Conservation (phyloP, 2,329 filamentous ascomycete species). For the Scytalidium lignicola region DNA sequence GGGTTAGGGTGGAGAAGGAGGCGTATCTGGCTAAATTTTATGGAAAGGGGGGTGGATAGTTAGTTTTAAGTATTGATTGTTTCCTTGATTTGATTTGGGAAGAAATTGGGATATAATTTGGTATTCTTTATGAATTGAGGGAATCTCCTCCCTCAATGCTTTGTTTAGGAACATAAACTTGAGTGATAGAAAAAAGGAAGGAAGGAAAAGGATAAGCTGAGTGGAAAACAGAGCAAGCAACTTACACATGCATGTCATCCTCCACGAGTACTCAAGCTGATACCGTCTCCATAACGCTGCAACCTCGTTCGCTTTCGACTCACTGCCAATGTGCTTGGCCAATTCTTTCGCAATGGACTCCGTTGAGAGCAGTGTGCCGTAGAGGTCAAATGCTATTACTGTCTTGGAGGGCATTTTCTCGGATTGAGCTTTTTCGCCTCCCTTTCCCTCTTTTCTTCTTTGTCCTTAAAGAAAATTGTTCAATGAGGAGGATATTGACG, state of each 20-base stretch:
- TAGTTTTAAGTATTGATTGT: too few species aligned
- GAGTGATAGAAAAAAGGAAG: not conserved
- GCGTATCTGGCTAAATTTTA: constrained; percentile 48
- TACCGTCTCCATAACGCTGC: constrained; percentile 61
- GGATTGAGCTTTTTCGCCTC: not conserved
- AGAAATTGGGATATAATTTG: too few species aligned
- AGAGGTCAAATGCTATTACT: constrained; percentile 65
- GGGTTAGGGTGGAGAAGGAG: constrained; percentile 59
- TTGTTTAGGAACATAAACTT: too few species aligned
- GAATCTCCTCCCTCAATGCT: too few species aligned
- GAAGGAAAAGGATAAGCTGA: constrained; percentile 1
- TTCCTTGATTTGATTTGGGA: too few species aligned
- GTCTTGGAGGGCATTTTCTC: not conserved
- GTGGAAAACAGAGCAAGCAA: constrained; percentile 8
- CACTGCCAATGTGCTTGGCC: constrained; percentile 50
- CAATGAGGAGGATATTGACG: too few species aligned
- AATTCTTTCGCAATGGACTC: constrained; percentile 60
- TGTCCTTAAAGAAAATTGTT: too few species aligned
- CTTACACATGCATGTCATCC: constrained; percentile 69
- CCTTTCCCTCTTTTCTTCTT: too few species aligned
- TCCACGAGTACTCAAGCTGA: constrained; percentile 75
- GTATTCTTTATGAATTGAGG: too few species aligned
- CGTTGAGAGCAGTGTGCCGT: constrained; percentile 70
- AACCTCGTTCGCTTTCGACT: constrained; percentile 47
- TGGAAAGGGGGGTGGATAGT: too few species aligned